Evolutionary conservation across 768 basidiomycete species (phyloP).

Genomic region (Postia placenta): DNA sequence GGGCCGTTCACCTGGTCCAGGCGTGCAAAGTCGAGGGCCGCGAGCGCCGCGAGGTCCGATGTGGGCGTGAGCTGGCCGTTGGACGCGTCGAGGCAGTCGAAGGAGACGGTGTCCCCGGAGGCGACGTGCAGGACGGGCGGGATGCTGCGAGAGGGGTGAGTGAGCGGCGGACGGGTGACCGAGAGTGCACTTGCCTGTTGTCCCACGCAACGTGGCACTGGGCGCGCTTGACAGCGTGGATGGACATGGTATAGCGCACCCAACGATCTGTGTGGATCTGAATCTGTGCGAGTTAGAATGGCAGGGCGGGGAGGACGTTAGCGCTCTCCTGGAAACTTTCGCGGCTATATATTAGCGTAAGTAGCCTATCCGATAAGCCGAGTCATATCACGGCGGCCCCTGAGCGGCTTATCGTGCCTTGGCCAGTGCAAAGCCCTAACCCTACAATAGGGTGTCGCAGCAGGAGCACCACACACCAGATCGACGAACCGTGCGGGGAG

Average conservation of each 20-base stretch:
- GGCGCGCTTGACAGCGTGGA: slow-evolving; percentile 47
- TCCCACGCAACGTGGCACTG: slow-evolving; percentile 57
- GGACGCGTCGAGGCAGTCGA: slow-evolving; percentile 60
- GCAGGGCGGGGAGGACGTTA: no score
- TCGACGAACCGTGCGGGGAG: no score
- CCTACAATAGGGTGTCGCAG: no score
- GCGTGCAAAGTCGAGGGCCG: slow-evolving; percentile 37
- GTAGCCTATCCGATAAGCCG: no score
- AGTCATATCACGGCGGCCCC: no score
- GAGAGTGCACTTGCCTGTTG: slow-evolving; percentile 36
- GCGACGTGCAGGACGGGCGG: slow-evolving; percentile 41
- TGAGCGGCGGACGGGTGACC: background rate
- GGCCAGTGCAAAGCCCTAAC: no score
- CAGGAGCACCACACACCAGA: no score
- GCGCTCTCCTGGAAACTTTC: no score
- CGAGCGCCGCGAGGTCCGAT: slow-evolving; percentile 32
- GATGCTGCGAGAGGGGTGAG: slow-evolving; percentile 31
- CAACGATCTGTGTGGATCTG: no score
- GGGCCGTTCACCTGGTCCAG: slow-evolving; percentile 60
- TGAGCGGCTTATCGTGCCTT: no score
- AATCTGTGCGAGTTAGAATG: no score
- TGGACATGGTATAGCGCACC: slow-evolving; percentile 31
- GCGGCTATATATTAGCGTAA: no score
- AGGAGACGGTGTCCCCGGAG: slow-evolving; percentile 49
- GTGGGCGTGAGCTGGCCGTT: slow-evolving; percentile 49